These are phyloP conservation scores for Eutrema salsugineum DNA, from an alignment of 441 rosid genomes.

Conservation along the genomic window DNA sequence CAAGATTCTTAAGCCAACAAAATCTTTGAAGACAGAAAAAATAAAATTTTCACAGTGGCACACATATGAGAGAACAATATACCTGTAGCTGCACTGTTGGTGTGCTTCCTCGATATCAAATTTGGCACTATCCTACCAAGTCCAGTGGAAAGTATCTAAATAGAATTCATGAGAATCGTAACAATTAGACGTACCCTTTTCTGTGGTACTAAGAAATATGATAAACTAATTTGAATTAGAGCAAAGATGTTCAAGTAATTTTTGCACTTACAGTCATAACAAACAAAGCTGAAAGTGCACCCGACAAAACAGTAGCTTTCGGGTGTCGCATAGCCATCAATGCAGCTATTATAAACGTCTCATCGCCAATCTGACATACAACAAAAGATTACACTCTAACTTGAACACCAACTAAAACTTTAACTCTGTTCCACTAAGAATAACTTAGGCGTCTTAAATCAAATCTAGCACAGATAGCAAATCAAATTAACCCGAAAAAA, in stretches of 20 bases:
- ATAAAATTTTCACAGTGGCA: not conserved
- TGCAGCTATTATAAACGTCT: slow-evolving; percentile 98
- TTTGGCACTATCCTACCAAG: slow-evolving; percentile 97
- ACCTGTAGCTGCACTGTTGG: slow-evolving; percentile 99
- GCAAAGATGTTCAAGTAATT: not conserved
- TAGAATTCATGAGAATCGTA: slow-evolving; percentile 20
- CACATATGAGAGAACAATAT: not conserved
- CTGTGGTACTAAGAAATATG: not conserved
- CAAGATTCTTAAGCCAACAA: not conserved
- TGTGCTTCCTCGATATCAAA: slow-evolving; percentile 97
- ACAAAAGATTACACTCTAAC: not conserved
- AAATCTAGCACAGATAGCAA: not conserved
- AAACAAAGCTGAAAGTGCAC: slow-evolving; percentile 87
- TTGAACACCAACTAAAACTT: not conserved
- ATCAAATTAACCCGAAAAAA: not conserved
- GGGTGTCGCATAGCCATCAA: slow-evolving; percentile 99
- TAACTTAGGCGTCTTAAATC: not conserved
- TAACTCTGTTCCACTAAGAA: not conserved
- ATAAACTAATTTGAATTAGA: not conserved
- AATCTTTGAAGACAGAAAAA: not conserved
- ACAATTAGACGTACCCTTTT: not conserved
- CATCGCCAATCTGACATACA: slow-evolving; percentile 84
- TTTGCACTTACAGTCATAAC: slow-evolving; percentile 85
- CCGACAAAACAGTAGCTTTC: slow-evolving; percentile 84
- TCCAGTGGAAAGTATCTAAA: slow-evolving; percentile 97